Percentiles rank a stretch among this genome's conserved stretches.
Evolutionary conservation across 257 asterid genomes (phyloP).

Genomic region (Prunella vulgaris): DNA sequence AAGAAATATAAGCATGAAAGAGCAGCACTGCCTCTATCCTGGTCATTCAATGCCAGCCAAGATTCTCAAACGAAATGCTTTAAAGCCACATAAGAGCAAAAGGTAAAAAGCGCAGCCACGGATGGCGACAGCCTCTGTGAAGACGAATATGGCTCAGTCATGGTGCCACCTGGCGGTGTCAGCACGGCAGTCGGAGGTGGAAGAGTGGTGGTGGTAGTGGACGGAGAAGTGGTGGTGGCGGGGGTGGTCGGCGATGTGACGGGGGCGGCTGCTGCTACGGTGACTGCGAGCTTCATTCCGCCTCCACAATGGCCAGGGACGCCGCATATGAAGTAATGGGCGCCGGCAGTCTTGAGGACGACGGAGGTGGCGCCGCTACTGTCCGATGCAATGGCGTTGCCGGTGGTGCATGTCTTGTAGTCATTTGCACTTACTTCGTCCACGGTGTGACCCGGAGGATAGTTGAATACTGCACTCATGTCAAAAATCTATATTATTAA

Average conservation of each 20-base stretch:
- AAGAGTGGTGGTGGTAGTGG: slow-evolving; percentile 14
- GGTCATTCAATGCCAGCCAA: slow-evolving; percentile 13
- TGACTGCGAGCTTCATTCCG: slow-evolving; percentile 64
- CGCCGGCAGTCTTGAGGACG: slow-evolving; percentile 53
- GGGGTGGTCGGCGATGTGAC: slow-evolving; percentile 20
- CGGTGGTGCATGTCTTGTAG: slow-evolving; percentile 55
- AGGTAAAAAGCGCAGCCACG: slow-evolving; percentile 18
- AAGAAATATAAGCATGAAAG: background rate
- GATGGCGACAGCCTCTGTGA: slow-evolving; percentile 29
- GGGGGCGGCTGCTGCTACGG: slow-evolving; percentile 29
- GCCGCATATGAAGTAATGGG: slow-evolving; percentile 60
- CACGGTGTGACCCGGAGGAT: slow-evolving; percentile 69
- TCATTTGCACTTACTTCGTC: slow-evolving; percentile 66
- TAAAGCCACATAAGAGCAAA: slow-evolving; percentile 10
- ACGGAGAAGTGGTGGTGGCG: slow-evolving; percentile 9
- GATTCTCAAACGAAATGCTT: slow-evolving; percentile 20
- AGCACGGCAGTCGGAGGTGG: slow-evolving; percentile 17
- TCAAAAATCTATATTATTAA: background rate
- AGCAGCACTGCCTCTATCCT: slow-evolving; percentile 66
- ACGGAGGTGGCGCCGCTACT: slow-evolving; percentile 69
- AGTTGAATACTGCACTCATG: slow-evolving; percentile 59
- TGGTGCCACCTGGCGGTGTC: slow-evolving; percentile 18
- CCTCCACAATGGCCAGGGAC: slow-evolving; percentile 58
- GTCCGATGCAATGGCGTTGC: slow-evolving; percentile 67
- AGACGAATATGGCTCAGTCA: slow-evolving; percentile 28